Evolutionary conservation across 2,329 filamentous ascomycete species (phyloP), one percentile per base, ranked within the genome.

Genomic region (Aspergillus sp.): DNA sequence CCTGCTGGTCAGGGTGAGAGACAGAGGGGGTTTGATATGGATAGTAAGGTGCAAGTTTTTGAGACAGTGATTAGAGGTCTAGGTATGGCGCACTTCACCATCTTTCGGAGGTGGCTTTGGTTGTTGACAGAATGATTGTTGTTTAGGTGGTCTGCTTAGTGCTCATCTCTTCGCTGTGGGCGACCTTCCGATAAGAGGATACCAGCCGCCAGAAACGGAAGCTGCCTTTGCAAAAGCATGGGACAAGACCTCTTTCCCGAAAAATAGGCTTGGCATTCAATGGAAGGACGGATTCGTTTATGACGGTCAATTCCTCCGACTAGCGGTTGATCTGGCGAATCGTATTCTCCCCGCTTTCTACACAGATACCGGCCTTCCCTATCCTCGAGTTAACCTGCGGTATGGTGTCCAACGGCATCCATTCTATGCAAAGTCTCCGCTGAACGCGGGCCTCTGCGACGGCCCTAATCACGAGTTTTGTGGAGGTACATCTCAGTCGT

Each of bases 11-110:
- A 80, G 60, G 91, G 91, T 3, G 73, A 78, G 48, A 77, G 88
- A 53, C 82, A 83, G 3, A 79, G 82, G 46, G 93, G 89, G 0
- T 98, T 98, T 60, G 88, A 98, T 66, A 74, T 95, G 36, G 91
- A 98, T 68, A 95, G 90, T 72, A 98, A 97, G 69, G 93, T 98
- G 2, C 91, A 98, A 70, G 88, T 98, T 35, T 98, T 98, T 61
- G 93, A 98, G 72, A 97, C 91, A 0, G 91, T 95, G 33, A 98
- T 98, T 57, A 80, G 93, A 48, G 93, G 91, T 10, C 80, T 71
- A 46, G 68, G 67, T 70, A 60, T 47, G 64, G 26, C 28, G 29
- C 8, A 19, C 7, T 39, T 43, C 12, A 5, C 6, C 27, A 28
- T 30, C 29, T 12, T 45, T 3, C 10, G 7, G 40, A 9, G 5